Conservation (phyloP, 306 rosid genomes). For the Begonia masoniana region DNA sequence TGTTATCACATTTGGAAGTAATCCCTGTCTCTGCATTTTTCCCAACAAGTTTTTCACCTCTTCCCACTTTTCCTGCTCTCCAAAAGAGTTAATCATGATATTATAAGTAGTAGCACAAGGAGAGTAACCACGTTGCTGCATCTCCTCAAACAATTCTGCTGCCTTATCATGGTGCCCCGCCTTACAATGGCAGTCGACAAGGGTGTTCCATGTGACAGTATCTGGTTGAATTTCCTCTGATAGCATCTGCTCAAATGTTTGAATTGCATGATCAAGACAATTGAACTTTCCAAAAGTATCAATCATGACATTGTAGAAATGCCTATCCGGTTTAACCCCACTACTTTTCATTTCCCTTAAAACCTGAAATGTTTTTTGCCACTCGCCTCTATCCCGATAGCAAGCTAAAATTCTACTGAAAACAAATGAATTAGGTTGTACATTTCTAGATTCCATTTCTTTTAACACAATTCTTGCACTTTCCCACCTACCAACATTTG, state of each 20-base stretch:
- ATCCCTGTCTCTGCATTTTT: slow-evolving; percentile 73
- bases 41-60: slow-evolving; percentile 51
- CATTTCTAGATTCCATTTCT: slow-evolving; percentile 71
- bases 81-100: slow-evolving; percentile 71
- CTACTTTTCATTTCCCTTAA: slow-evolving; percentile 70
- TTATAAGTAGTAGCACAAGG: slow-evolving; percentile 69
- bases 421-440: slow-evolving; percentile 55
- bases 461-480: slow-evolving; percentile 78
- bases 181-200: slow-evolving; percentile 72
- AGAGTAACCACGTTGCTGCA: slow-evolving; percentile 54
- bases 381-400: slow-evolving; percentile 77
- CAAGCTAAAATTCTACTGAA: slow-evolving; percentile 69
- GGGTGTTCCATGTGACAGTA: slow-evolving; percentile 76
- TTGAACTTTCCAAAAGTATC: slow-evolving; percentile 80
- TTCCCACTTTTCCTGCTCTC: slow-evolving; percentile 76
- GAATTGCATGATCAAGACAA: slow-evolving; percentile 74
- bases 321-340: slow-evolving; percentile 72
- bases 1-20: slow-evolving; percentile 70
- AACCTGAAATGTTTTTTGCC: slow-evolving; percentile 86
- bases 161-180: slow-evolving; percentile 49
- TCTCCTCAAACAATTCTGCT: slow-evolving; percentile 63
- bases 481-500: slow-evolving; percentile 76
- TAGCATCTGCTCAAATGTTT: slow-evolving; percentile 63
- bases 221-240: slow-evolving; percentile 70
- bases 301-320: slow-evolving; percentile 89